Percentiles rank a stretch among this genome's conserved stretches.
These are phyloP conservation scores for Pichia sp. DNA, from an alignment of 1,139 yeast genomes.

Conservation along the genomic window DNA sequence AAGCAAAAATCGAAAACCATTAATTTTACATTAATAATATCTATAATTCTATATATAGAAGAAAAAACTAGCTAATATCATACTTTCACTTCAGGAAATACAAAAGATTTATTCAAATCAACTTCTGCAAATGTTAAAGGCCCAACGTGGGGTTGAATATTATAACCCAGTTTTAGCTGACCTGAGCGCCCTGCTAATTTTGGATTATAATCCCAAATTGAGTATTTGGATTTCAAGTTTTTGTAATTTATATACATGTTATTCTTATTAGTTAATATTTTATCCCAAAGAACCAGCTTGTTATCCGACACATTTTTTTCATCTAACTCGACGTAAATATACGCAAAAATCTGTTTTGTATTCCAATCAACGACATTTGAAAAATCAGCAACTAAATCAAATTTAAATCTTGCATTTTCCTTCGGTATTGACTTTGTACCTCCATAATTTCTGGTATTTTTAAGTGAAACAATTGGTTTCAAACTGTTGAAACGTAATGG, in stretches of 20 bases:
- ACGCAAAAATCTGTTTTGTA: conserved; percentile 88
- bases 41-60: neutral
- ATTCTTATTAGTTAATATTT: conserved; percentile 53
- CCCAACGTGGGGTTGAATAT: conserved; percentile 88
- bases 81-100: conserved; percentile 24
- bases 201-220: conserved; percentile 81
- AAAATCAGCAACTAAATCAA: conserved; percentile 67
- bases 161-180: conserved; percentile 72
- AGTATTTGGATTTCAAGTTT: conserved; percentile 63
- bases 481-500: conserved; percentile 5
- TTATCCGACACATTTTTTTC: neutral
- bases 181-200: conserved; percentile 65
- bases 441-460: conserved; percentile 69
- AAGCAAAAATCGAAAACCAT: neutral
- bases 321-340: conserved; percentile 73
- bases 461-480: conserved; percentile 23
- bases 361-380: conserved; percentile 89
- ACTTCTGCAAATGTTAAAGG: conserved; percentile 67
- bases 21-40: neutral
- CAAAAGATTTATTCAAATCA: conserved; percentile 30
- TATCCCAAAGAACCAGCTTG: conserved; percentile 86
- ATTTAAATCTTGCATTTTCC: conserved; percentile 67
- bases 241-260: conserved; percentile 51
- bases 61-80: neutral
- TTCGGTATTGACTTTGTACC: conserved; percentile 63